Conservation (phyloP, 1,284 basidiomycete species). For the Xerocomus minutiporus region DNA sequence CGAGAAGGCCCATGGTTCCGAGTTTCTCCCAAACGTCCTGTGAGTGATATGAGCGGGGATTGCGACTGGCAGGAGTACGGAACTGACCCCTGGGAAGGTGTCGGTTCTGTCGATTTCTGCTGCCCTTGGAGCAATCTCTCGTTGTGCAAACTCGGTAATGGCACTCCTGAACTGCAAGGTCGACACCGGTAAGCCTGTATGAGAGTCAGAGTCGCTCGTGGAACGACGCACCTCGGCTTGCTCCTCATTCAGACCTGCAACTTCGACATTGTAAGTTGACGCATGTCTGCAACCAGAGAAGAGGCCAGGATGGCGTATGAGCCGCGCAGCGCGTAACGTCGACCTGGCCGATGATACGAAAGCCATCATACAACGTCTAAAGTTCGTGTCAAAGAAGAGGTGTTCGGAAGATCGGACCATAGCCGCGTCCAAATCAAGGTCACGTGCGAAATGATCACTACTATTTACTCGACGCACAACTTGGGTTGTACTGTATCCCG, state of each 20-base stretch:
- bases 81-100: slow-evolving; percentile 66
- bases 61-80: not conserved
- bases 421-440: slow-evolving; percentile 8
- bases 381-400: not conserved
- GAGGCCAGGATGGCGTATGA: not conserved
- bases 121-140: slow-evolving; percentile 75
- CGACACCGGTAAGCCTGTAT: not conserved
- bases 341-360: slow-evolving; percentile 11
- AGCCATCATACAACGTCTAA: slow-evolving; percentile 11
- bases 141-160: slow-evolving; percentile 65
- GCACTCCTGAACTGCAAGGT: slow-evolving; percentile 69
- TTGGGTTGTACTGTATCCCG: slow-evolving; percentile 27
- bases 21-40: slow-evolving; percentile 88
- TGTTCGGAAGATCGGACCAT: slow-evolving; percentile 16
- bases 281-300: slow-evolving; percentile 9
- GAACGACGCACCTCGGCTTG: slow-evolving; percentile 67
- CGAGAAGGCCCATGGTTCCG: slow-evolving; percentile 81
- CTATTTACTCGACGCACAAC: slow-evolving; percentile 38
- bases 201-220: not conserved
- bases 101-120: slow-evolving; percentile 82
- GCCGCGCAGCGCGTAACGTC: slow-evolving; percentile 3
- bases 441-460: slow-evolving; percentile 13
- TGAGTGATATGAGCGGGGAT: slow-evolving; percentile 1
- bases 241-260: slow-evolving; percentile 81
- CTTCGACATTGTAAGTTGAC: slow-evolving; percentile 68